Evolutionary conservation across 305 asterid species (phyloP).

Genomic region (Fraxinus platypoda): DNA sequence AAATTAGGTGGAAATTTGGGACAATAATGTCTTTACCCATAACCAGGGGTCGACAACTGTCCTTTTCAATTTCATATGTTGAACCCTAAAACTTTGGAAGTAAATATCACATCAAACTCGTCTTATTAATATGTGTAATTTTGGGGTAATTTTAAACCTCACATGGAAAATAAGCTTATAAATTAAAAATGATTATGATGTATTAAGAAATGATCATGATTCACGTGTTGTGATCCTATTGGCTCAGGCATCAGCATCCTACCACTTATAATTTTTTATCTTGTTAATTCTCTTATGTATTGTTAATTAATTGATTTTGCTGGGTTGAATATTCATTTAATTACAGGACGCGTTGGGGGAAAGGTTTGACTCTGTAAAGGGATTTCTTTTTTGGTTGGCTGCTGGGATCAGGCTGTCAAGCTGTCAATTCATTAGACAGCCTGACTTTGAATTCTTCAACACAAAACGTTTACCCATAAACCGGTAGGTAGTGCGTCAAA

Average conservation of each 20-base stretch:
- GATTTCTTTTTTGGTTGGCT: conserved; percentile 15
- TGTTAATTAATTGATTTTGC: background rate
- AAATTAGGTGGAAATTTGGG: background rate
- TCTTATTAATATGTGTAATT: background rate
- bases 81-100: background rate
- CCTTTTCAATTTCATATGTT: background rate
- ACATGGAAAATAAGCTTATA: background rate
- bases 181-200: background rate
- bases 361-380: conserved; percentile 20
- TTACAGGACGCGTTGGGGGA: conserved; percentile 33
- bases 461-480: background rate
- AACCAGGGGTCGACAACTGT: background rate
- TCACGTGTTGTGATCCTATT: background rate
- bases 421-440: conserved; percentile 42
- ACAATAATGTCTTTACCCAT: background rate
- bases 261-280: background rate
- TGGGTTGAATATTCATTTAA: background rate
- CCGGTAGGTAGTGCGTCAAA: background rate
- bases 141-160: background rate
- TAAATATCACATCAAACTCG: background rate
- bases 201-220: background rate
- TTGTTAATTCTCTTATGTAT: background rate
- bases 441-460: conserved; percentile 21
- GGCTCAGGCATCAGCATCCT: background rate
- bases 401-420: conserved; percentile 41